Base-by-base conservation (phyloP, 768 basidiomycete genomes). In the Lactarius evosmus region DNA sequence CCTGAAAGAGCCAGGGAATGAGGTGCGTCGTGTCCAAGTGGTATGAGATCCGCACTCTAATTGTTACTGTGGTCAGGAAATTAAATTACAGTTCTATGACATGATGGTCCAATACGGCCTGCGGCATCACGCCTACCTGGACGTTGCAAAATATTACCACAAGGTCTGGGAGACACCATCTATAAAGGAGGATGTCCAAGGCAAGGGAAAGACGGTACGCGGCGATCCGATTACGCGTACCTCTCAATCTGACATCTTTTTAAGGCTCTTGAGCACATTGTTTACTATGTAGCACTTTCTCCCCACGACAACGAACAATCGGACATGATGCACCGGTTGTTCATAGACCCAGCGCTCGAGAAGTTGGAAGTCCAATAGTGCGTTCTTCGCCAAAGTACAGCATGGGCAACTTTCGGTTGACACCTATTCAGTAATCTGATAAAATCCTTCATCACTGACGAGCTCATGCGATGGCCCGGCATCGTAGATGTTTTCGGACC, bases 91-190 rank as follows among this genome's bases (percentile, higher is more conserved):
- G 72, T 98, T 87, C 74, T 98, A 98, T 75, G 88, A 95, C 69
- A 79, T 99, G 66, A 96, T 98, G 92, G 95, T 98, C 60, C 91
- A 95, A 75, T 88, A 94, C 70, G 93, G 93, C 25, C 80, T 99
- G 17, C 89, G 91, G 67, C 83, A 89, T 67, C 84, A 83, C 65
- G 83, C 86, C 29, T 98, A 97, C 73, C 83, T 99, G 22, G 95
- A 98, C 68, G 93, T 91, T 7, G 94, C 94, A 41, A 95, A 96
- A 73, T 87, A 95, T 70, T 98, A 95, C 73, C 83, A 96, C 77
- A 95, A 95, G 72, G 89, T 99, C 44, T 98, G 95, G 93, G 95
- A 97, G 73, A 98, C 96, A 16, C 92, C 95, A 7, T 88, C 92
- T 52, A 88, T 99, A 76, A 93, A 94, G 75, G 85, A 86, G 49